Percentiles rank a stretch among this genome's conserved stretches.
Evolutionary conservation across 2,329 filamentous ascomycete genomes (phyloP).

Genomic region (Hypoxylon sp.): DNA sequence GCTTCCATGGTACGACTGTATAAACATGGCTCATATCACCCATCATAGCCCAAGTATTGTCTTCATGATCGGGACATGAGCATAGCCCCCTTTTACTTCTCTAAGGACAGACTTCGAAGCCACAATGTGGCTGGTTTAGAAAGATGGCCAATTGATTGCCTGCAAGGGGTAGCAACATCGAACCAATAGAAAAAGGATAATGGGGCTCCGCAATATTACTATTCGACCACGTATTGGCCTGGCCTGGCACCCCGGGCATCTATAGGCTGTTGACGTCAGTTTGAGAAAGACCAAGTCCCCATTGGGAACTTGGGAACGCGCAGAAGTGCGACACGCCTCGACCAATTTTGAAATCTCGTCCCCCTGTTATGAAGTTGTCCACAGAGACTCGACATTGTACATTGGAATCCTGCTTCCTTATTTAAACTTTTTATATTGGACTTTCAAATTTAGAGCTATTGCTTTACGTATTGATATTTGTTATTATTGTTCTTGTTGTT

Average conservation of each 20-base stretch:
- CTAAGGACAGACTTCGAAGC: background rate
- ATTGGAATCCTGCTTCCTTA: background rate
- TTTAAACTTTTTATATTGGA: background rate
- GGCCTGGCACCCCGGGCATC: no score
- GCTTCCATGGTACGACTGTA: no score
- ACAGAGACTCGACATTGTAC: background rate
- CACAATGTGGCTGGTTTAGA: background rate
- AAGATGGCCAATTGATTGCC: no score
- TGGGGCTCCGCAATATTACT: background rate
- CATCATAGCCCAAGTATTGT: no score
- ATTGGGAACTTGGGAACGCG: background rate
- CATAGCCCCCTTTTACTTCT: no score
- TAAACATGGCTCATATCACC: no score
- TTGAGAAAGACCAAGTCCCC: background rate
- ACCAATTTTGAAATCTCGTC: background rate
- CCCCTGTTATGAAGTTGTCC: background rate
- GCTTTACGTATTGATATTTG: background rate
- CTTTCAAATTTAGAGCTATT: background rate
- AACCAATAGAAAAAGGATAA: background rate
- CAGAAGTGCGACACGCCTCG: constrained; percentile 3
- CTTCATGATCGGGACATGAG: no score
- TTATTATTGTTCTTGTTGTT: background rate
- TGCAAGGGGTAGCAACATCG: no score
- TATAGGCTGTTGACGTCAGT: constrained; percentile 9
- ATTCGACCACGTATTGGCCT: no score